Base-by-base conservation (phyloP, 148 eudicot genomes). In the Vaccinium darrowii region DNA sequence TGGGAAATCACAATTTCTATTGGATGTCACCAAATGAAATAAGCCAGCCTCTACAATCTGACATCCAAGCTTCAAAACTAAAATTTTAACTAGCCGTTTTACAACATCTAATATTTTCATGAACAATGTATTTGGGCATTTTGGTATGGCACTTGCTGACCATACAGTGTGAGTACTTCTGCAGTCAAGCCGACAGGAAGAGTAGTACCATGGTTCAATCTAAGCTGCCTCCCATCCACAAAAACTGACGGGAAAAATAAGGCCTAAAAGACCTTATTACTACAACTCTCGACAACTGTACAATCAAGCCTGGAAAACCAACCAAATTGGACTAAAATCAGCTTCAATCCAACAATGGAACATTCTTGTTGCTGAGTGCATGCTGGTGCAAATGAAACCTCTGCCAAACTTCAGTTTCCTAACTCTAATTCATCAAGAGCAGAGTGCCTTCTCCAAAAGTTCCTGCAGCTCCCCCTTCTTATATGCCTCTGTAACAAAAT, bases 391-490 rank as follows among this genome's bases (percentile, higher is more conserved):
- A 60, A 63, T 81, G 71, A 60, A 80, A 81, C 74, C 54, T 18
- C 74, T 14, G 11, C 52, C 23, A 15, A 63, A 72, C 27, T 49
- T 18, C 15, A 30, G 57, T 56, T 71, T 25, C 78, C 62, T 7
- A 76, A 15, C 36, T 54, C 39, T 39, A 49, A 65, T 69, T 51
- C 14, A 85, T 92, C 88, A 94, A 49, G 96, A 93, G 84, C 95
- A 92, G 85, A 92, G 88, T 56, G 94, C 92, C 92, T 90, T 96
- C 92, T 96, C 98, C 85, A 96, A 47, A 27, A 88, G 76, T 84
- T 96, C 98, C 88, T 93, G 98, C 87, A 96, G 87, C 92, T 96
- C 92, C 85, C 98, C 98, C 62, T 88, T 96, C 90, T 96, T 87
- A 85, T 90, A 93, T 58, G 98, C 95, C 78, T 96, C 98, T 95